A percentile compares a stretch with the other conserved stretches of the same genome.
phyloP scores from a whole-genome alignment of 2,329 filamentous ascomycete genomes.

The Colletotrichum sp. region DNA sequence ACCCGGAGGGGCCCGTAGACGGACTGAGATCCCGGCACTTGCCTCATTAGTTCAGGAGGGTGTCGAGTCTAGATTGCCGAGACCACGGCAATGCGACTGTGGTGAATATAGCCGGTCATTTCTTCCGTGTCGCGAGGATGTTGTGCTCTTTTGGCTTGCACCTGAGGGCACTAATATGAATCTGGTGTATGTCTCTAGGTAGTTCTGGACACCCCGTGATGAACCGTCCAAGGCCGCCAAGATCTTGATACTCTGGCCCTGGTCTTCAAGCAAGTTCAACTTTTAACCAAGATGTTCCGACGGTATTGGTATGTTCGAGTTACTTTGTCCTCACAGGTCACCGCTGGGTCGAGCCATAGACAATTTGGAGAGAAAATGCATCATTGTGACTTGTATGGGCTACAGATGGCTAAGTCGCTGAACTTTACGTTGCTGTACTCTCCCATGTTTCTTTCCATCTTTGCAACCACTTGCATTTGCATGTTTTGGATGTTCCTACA shows the following conservation, averaged over 20 bases:
- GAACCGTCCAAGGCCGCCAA: background rate
- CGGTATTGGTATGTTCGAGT: background rate
- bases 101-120: background rate
- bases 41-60: background rate
- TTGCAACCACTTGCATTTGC: background rate
- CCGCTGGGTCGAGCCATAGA: background rate
- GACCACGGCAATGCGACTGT: background rate
- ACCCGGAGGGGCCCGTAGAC: background rate
- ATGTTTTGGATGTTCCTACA: background rate
- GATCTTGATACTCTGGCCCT: background rate
- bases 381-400: background rate
- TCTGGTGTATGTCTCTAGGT: background rate
- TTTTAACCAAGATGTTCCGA: background rate
- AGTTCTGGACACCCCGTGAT: background rate
- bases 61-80: slow-evolving; percentile 1
- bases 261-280: background rate
- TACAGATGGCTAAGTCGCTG: background rate
- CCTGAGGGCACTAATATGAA: background rate
- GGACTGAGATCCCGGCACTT: background rate
- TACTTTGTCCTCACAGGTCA: background rate
- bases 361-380: background rate
- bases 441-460: background rate
- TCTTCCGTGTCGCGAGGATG: background rate
- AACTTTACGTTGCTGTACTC: background rate
- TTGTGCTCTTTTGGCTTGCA: background rate